These are phyloP conservation scores for Eucalyptus shirleyi DNA, from an alignment of 345 rosid genomes.

Conservation along the genomic window DNA sequence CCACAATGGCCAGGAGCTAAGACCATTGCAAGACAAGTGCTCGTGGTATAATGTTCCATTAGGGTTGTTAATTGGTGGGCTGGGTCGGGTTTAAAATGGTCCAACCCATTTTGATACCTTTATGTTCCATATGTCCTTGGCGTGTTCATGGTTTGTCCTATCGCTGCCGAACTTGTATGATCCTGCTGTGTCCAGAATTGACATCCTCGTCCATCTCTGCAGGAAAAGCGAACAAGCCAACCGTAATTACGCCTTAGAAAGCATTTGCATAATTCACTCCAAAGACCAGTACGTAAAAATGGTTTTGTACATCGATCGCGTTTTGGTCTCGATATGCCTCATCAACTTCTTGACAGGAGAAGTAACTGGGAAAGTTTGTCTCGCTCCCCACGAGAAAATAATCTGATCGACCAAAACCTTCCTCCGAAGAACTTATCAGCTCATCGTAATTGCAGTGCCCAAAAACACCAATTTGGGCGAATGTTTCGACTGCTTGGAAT, in stretches of 20 bases:
- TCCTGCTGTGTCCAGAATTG: conserved; percentile 48
- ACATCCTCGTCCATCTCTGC: conserved; percentile 43
- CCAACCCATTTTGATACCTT: too few species aligned
- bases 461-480: conserved; percentile 26
- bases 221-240: background rate
- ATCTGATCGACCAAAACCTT: conserved; percentile 31
- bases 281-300: background rate
- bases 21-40: background rate
- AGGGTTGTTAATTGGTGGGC: background rate
- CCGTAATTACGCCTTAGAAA: background rate
- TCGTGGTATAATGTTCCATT: background rate
- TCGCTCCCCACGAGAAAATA: conserved; percentile 24
- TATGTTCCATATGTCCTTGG: conserved; percentile 29
- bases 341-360: conserved; percentile 48
- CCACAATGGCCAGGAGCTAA: background rate
- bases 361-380: conserved; percentile 36
- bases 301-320: background rate
- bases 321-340: conserved; percentile 37
- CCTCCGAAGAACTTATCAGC: conserved; percentile 37
- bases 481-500: conserved; percentile 36
- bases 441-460: conserved; percentile 26
- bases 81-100: too few species aligned
- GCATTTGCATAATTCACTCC: background rate
- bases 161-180: conserved; percentile 52
- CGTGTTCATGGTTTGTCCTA: conserved; percentile 39